Evolutionary conservation across 192 early-diverging fungal genomes (phyloP).

Genomic region (Rhizophlyctis rosea): DNA sequence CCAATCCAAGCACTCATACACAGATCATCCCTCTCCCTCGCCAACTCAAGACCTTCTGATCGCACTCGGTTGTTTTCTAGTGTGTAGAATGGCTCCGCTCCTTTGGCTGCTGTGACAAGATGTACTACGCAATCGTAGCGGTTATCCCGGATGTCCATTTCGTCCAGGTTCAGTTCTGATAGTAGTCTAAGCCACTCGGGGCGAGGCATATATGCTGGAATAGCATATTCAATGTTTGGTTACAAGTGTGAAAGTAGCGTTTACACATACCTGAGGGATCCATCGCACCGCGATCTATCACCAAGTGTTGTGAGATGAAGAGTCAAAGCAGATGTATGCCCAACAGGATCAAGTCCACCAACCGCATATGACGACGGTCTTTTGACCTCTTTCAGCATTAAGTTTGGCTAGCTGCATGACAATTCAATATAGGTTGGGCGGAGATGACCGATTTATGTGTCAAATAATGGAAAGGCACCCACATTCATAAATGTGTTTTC

Average conservation of each 20-base stretch:
- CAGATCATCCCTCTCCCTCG: slow-evolving; percentile 29
- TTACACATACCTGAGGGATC: too few species aligned
- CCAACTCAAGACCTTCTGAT: slow-evolving; percentile 42
- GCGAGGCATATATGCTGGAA: slow-evolving; percentile 38
- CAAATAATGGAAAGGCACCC: slow-evolving; percentile 8
- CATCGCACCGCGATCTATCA: slow-evolving; percentile 42
- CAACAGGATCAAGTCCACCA: not conserved
- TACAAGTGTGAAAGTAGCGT: too few species aligned
- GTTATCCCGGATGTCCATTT: slow-evolving; percentile 37
- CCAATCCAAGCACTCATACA: slow-evolving; percentile 45
- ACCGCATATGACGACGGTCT: slow-evolving; percentile 45
- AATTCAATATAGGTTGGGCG: too few species aligned
- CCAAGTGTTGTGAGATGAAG: too few species aligned
- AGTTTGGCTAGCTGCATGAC: slow-evolving; percentile 27
- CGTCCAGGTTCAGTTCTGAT: slow-evolving; percentile 36
- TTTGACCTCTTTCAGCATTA: slow-evolving; percentile 36
- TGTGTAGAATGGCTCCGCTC: slow-evolving; percentile 40
- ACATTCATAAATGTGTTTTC: slow-evolving; percentile 42
- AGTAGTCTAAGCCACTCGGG: slow-evolving; percentile 35
- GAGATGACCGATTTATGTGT: slow-evolving; percentile 2
- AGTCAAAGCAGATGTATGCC: too few species aligned
- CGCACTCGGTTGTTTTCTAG: slow-evolving; percentile 36
- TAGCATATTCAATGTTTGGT: too few species aligned
- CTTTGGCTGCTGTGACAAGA: slow-evolving; percentile 46
- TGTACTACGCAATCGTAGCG: slow-evolving; percentile 46